Evolutionary conservation across 2,329 filamentous ascomycete genomes (phyloP).

Genomic region (Ascocoryne sarcoides): DNA sequence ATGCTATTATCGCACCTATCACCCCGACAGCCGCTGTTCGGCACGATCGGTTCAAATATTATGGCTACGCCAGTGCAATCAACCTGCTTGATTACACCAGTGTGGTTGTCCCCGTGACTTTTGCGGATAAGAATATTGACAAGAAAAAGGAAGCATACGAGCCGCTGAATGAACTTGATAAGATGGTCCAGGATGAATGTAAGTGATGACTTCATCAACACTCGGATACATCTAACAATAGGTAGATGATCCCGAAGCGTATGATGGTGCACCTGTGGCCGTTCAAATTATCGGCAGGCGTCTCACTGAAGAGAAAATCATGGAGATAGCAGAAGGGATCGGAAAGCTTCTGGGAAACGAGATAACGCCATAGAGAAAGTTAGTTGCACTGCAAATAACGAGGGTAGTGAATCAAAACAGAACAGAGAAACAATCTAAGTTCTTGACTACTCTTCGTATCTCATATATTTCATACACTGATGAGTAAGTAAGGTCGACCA

Average conservation of each 20-base stretch:
- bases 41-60: conserved; percentile 20
- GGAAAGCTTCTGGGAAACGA: conserved; percentile 29
- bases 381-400: too few relatives aligned
- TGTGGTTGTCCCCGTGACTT: conserved; percentile 36
- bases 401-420: too few relatives aligned
- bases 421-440: too few relatives aligned
- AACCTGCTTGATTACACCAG: conserved; percentile 29
- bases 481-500: too few relatives aligned
- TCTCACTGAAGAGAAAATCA: conserved; percentile 24
- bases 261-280: conserved; percentile 23
- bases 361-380: conserved; percentile 14
- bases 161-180: conserved; percentile 18
- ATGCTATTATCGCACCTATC: conserved; percentile 28
- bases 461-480: too few relatives aligned
- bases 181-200: conserved; percentile 21
- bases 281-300: conserved; percentile 23
- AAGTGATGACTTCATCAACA: conserved; percentile 6
- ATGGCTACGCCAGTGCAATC: conserved; percentile 19
- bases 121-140: conserved; percentile 33
- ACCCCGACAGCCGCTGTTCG: conserved; percentile 28
- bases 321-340: conserved; percentile 30
- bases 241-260: conserved; percentile 21
- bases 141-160: conserved; percentile 15
- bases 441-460: too few relatives aligned
- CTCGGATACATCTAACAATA: conserved; percentile 13